These are phyloP conservation scores for Globomyces pollinis-pini DNA, from an alignment of 192 early-diverging fungal species.

Conservation along the genomic window DNA sequence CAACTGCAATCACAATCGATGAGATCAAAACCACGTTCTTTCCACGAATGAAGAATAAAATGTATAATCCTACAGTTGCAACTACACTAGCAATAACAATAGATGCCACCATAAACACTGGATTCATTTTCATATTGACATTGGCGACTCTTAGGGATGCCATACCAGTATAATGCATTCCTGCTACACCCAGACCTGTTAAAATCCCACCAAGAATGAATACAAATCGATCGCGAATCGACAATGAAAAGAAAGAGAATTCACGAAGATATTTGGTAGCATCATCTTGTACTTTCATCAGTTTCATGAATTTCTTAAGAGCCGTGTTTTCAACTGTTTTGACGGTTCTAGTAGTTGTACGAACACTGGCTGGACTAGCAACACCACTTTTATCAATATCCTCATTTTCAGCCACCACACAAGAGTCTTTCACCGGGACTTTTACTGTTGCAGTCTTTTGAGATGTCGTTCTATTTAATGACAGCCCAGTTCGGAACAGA, in stretches of 20 bases:
- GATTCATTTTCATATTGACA: constrained; percentile 3
- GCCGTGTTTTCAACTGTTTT: neutral
- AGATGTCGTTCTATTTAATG: neutral
- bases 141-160: neutral
- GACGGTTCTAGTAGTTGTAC: neutral
- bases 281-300: neutral
- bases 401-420: neutral
- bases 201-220: constrained; percentile 3
- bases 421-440: neutral
- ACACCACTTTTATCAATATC: neutral
- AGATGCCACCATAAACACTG: neutral
- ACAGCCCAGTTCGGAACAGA: neutral
- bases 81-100: constrained; percentile 3
- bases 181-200: constrained; percentile 6
- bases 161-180: constrained; percentile 12
- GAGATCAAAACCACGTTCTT: neutral
- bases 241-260: constrained; percentile 6
- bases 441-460: neutral
- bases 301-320: neutral
- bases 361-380: neutral
- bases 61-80: constrained; percentile 9
- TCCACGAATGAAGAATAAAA: constrained; percentile 12
- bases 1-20: constrained; percentile 11
- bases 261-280: neutral
- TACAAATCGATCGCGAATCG: neutral